Conservation (phyloP, 805 yeast species). For the Yamadazyma paraphyllophila region DNA sequence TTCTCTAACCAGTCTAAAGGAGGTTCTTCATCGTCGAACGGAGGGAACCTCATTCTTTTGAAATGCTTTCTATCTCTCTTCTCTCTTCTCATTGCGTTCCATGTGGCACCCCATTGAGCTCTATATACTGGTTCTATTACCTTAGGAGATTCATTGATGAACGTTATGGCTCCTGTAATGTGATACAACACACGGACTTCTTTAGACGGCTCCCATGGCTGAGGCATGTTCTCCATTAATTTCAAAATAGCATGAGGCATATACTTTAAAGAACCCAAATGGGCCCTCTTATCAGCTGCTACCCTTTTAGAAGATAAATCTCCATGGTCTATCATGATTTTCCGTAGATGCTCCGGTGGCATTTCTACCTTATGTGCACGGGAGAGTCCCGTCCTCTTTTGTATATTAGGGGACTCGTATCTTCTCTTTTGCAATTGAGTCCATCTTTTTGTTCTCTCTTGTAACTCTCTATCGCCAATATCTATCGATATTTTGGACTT, state of each 20-base stretch:
- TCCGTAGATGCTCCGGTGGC: slow-evolving; percentile 93
- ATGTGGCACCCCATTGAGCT: slow-evolving; percentile 94
- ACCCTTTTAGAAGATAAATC: slow-evolving; percentile 79
- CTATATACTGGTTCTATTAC: slow-evolving; percentile 88
- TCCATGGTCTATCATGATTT: slow-evolving; percentile 77
- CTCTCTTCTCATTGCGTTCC: slow-evolving; percentile 92
- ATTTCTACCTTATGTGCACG: slow-evolving; percentile 69
- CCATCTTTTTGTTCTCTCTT: slow-evolving; percentile 57
- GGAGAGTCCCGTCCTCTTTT: slow-evolving; percentile 38
- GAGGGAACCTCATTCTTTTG: slow-evolving; percentile 90
- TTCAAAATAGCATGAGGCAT: slow-evolving; percentile 94
- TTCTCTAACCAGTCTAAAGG: slow-evolving; percentile 82
- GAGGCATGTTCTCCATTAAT: slow-evolving; percentile 93
- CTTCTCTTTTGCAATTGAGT: slow-evolving; percentile 57
- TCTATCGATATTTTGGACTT: slow-evolving; percentile 18
- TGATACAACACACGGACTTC: slow-evolving; percentile 90
- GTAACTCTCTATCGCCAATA: slow-evolving; percentile 33
- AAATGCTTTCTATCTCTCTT: slow-evolving; percentile 88
- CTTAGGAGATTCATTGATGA: slow-evolving; percentile 88
- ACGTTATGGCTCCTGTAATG: slow-evolving; percentile 88
- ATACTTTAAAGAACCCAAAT: slow-evolving; percentile 86
- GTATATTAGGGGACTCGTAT: slow-evolving; percentile 33
- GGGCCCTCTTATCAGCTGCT: slow-evolving; percentile 81
- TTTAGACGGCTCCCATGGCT: slow-evolving; percentile 91
- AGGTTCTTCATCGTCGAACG: slow-evolving; percentile 97